Conservation (phyloP, 148 eudicot species). For the Camellia granthamiana region DNA sequence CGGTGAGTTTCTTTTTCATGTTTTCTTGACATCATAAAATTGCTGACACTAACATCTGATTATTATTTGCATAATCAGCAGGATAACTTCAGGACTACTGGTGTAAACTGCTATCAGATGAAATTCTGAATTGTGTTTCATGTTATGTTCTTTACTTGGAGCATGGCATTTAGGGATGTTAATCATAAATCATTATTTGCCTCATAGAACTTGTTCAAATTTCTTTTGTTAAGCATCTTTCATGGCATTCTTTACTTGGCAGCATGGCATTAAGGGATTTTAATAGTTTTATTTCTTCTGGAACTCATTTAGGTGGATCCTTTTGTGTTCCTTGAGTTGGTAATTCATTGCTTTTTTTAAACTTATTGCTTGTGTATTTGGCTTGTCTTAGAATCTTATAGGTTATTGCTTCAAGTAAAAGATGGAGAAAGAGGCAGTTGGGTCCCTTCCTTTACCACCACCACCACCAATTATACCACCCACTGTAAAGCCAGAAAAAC, state of each 20-base stretch:
- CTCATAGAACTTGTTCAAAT: no score
- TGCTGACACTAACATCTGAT: not conserved
- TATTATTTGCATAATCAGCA: not conserved
- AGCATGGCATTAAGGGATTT: not conserved
- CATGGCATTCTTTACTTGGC: not conserved
- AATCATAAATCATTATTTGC: no score
- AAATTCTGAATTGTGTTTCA: no score
- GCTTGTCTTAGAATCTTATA: not conserved
- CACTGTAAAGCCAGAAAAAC: slow-evolving; percentile 27
- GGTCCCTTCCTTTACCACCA: slow-evolving; percentile 20
- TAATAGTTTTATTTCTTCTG: not conserved
- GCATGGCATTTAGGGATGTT: no score
- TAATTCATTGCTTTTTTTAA: not conserved
- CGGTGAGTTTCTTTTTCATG: not conserved
- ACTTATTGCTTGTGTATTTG: not conserved
- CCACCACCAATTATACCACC: slow-evolving; percentile 41
- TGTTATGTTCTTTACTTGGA: no score
- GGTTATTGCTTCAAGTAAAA: slow-evolving; percentile 5
- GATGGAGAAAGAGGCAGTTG: slow-evolving; percentile 44
- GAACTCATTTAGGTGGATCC: not conserved
- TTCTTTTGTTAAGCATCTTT: not conserved
- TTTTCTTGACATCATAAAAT: not conserved
- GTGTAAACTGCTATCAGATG: not conserved
- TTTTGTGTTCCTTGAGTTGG: not conserved
- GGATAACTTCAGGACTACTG: not conserved